phyloP scores from a whole-genome alignment of 768 basidiomycete species.

The Leccinum pellstonianum region DNA sequence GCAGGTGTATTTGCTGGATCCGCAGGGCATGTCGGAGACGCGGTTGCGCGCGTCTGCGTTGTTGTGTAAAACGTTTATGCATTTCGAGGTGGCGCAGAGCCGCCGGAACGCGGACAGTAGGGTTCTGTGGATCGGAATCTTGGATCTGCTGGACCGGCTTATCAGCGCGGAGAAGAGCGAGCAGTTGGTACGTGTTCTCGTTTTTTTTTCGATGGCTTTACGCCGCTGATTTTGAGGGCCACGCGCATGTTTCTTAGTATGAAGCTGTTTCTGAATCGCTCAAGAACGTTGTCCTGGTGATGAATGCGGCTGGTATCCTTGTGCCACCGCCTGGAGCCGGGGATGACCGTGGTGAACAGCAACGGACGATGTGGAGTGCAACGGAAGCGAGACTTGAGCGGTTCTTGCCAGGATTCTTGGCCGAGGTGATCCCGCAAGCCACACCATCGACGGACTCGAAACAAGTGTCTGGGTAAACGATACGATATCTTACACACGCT shows the following conservation, averaged over 20 bases:
- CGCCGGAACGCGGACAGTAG: conserved; percentile 60
- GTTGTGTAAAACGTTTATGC: conserved; percentile 94
- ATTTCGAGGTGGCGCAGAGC: conserved; percentile 77
- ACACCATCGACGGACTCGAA: conserved; percentile 16
- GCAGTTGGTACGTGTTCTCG: conserved; percentile 58
- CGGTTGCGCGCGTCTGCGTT: conserved; percentile 84
- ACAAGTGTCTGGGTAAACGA: conserved; percentile 12
- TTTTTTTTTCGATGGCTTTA: background rate
- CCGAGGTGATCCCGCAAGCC: conserved; percentile 52
- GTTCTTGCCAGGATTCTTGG: conserved; percentile 89
- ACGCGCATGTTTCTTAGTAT: conserved; percentile 47
- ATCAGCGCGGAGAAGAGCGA: conserved; percentile 86
- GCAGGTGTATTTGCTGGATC: conserved; percentile 74
- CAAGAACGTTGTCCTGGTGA: conserved; percentile 94
- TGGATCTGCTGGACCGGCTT: conserved; percentile 85
- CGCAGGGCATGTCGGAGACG: conserved; percentile 87
- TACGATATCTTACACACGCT: background rate
- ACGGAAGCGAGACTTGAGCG: conserved; percentile 86
- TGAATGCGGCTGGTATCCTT: conserved; percentile 86
- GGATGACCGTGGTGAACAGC: conserved; percentile 55
- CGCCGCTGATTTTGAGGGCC: conserved; percentile 4
- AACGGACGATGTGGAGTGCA: conserved; percentile 76
- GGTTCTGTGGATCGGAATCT: conserved; percentile 82
- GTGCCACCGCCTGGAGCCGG: conserved; percentile 49
- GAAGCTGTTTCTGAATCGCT: conserved; percentile 96